These are phyloP conservation scores for Lepraria neglecta DNA, from an alignment of 495 filamentous ascomycete genomes.

Conservation along the genomic window DNA sequence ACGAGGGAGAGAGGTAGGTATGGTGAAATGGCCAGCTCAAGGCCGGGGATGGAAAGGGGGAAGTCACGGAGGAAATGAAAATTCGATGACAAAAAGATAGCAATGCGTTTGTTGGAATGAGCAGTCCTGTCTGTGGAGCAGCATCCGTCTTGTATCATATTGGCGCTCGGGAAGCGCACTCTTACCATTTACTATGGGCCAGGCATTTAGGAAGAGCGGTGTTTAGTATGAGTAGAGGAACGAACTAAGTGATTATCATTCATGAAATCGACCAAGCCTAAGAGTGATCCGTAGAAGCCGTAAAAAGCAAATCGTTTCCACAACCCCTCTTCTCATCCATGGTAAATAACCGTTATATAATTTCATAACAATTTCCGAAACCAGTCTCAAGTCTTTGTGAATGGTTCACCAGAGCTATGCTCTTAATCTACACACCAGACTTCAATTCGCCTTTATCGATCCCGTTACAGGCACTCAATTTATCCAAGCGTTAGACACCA, in stretches of 20 bases:
- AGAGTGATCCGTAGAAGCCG: not conserved
- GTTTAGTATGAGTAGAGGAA: not conserved
- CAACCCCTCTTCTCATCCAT: too few relatives aligned
- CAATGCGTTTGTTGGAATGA: not conserved
- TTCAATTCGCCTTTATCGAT: not conserved
- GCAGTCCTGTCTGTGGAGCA: not conserved
- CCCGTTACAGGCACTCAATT: too few relatives aligned
- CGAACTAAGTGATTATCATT: not conserved
- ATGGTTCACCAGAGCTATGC: too few relatives aligned
- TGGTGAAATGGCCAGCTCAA: conserved; percentile 88
- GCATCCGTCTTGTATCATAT: conserved; percentile 15
- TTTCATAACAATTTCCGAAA: too few relatives aligned
- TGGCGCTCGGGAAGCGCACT: conserved; percentile 10
- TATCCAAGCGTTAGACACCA: not conserved
- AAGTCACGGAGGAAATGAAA: conserved; percentile 27
- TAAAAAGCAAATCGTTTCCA: too few relatives aligned
- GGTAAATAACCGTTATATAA: too few relatives aligned
- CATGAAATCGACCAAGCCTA: not conserved
- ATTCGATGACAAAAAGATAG: not conserved
- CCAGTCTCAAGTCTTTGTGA: too few relatives aligned
- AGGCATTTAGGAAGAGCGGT: not conserved
- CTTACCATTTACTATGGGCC: conserved; percentile 8
- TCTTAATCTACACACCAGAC: too few relatives aligned
- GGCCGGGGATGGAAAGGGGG: conserved; percentile 31
- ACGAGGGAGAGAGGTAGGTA: conserved; percentile 85